These are phyloP conservation scores for Pseudogymnoascus verrucosus DNA, from an alignment of 2,329 filamentous ascomycete genomes.

Conservation along the genomic window DNA sequence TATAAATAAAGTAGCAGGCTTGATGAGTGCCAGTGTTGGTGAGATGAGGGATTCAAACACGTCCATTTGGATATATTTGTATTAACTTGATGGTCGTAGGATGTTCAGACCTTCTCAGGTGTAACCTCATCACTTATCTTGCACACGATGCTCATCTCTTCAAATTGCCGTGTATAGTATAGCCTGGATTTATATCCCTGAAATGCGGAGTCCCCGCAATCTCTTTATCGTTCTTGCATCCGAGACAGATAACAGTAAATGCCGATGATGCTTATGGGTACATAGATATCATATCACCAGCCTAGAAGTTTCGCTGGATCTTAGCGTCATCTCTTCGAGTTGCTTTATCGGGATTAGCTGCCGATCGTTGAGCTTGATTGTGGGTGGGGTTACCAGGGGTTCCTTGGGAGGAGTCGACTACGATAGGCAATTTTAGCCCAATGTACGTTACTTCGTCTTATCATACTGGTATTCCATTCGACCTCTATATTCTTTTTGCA, in stretches of 20 bases:
- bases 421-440: not conserved
- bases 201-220: constrained; percentile 1
- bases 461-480: not conserved
- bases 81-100: not conserved
- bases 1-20: not conserved
- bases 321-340: constrained; percentile 1
- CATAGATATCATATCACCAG: not conserved
- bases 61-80: not conserved
- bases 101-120: not conserved
- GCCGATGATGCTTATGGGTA: not conserved
- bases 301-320: not conserved
- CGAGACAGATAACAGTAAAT: not conserved
- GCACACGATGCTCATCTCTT: not conserved
- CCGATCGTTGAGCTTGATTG: not conserved
- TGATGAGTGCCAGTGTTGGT: not conserved
- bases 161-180: not conserved
- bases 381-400: not conserved
- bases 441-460: not conserved
- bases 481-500: not conserved
- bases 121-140: not conserved
- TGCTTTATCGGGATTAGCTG: not conserved
- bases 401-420: not conserved
- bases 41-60: not conserved
- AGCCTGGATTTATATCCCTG: not conserved
- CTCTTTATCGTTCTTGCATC: not conserved